Evolutionary conservation across 23 red algal genomes (phyloP).

Genomic region (Gracilariopsis chorda): DNA sequence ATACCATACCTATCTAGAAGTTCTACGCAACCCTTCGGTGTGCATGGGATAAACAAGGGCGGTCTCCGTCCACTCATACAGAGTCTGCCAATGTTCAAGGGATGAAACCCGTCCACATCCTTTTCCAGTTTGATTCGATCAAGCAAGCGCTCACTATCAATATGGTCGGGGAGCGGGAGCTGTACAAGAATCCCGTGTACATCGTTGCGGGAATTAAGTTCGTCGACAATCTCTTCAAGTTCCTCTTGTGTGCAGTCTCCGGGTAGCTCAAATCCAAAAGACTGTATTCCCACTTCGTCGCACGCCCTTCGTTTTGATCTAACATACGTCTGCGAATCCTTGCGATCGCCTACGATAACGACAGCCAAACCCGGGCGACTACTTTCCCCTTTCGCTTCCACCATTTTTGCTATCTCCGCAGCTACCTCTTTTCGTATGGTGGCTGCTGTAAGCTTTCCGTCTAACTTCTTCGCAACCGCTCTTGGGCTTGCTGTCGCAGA

Average conservation of each 20-base stretch:
- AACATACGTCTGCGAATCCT: conserved; percentile 86
- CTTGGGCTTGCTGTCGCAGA: neutral
- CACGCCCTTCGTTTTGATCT: conserved; percentile 78
- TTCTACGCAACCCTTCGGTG: conserved; percentile 85
- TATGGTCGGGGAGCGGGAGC: conserved; percentile 76
- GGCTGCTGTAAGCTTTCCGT: conserved; percentile 78
- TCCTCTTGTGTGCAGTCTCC: conserved; percentile 46
- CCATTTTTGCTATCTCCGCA: conserved; percentile 22
- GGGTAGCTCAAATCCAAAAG: conserved; percentile 80
- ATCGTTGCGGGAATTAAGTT: conserved; percentile 59
- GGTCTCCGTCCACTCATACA: conserved; percentile 66
- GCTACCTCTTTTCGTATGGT: conserved; percentile 60
- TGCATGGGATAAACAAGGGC: conserved; percentile 83
- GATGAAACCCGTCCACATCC: conserved; percentile 97
- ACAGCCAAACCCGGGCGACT: conserved; percentile 76
- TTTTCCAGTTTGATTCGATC: conserved; percentile 75
- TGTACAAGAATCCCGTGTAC: conserved; percentile 97
- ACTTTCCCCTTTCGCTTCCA: conserved; percentile 10
- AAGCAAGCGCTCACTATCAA: conserved; percentile 74
- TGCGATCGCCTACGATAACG: conserved; percentile 83
- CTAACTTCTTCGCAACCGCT: conserved; percentile 54
- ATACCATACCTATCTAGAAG: conserved; percentile 68
- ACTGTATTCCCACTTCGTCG: conserved; percentile 77
- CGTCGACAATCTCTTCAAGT: conserved; percentile 56
- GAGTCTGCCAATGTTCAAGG: conserved; percentile 86